Conservation (phyloP, 306 rosid species). For the Chamaecrista fasciculata region DNA sequence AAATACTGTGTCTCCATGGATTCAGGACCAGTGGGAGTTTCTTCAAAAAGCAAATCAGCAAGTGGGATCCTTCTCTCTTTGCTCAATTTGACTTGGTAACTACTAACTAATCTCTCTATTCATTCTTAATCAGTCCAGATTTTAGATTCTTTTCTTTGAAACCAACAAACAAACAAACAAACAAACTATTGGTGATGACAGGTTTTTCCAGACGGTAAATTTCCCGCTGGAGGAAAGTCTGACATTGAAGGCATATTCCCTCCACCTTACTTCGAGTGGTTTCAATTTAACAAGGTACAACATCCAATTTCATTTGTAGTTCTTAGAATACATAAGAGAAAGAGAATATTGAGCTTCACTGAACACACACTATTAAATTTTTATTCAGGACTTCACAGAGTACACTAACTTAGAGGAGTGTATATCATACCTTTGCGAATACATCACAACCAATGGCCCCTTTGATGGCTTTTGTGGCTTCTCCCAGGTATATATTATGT, state of each 20-base stretch:
- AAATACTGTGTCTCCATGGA: constrained; percentile 86
- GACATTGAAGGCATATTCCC: constrained; percentile 84
- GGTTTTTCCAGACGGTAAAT: constrained; percentile 75
- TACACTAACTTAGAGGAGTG: constrained; percentile 80
- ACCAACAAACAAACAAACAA: neutral
- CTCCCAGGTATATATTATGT: constrained; percentile 62
- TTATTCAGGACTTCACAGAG: constrained; percentile 67
- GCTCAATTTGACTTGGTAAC: constrained; percentile 66
- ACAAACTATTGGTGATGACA: constrained; percentile 11
- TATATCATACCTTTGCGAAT: constrained; percentile 61
- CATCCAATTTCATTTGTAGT: neutral
- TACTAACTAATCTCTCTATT: no score
- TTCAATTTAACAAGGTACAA: constrained; percentile 69
- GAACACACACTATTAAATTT: neutral
- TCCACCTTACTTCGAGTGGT: constrained; percentile 91
- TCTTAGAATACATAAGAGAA: constrained; percentile 6
- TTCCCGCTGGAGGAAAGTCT: constrained; percentile 84
- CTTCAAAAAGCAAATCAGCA: constrained; percentile 68
- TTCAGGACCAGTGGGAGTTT: constrained; percentile 86
- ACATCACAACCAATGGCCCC: constrained; percentile 78
- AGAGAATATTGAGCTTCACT: constrained; percentile 5
- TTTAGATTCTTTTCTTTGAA: neutral
- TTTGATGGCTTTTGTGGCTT: constrained; percentile 81
- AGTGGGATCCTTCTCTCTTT: constrained; percentile 81
- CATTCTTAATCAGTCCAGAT: neutral